Base-by-base conservation (phyloP, 1,139 yeast species). In the Yamadazyma kanchanaburiensis region DNA sequence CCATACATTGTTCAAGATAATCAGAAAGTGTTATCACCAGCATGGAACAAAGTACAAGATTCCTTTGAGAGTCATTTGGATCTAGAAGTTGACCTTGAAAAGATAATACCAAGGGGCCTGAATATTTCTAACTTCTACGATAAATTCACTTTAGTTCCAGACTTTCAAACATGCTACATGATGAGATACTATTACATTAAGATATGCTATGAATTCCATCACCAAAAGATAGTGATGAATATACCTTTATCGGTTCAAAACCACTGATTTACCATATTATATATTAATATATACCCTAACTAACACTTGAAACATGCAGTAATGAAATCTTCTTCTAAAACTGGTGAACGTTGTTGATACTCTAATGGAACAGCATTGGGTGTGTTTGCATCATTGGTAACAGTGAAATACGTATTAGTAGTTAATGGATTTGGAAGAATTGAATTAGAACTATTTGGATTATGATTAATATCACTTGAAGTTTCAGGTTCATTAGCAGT, bases 101-200 rank as follows among this genome's bases (percentile, higher is more conserved):
- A 32, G 4, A 13, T 35, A 3, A 16, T 26, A 9, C 20, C n/a
- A n/a, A n/a, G n/a, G n/a, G n/a, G n/a, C n/a, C n/a, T n/a, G n/a
- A n/a, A n/a, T n/a, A n/a, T n/a, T 7, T 6, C 25, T 5, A 23
- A 26, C 7, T 24, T 44, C 1, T 43, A 34, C 26, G 45, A 49
- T 25, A 23, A 31, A 3, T 52, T 59, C 32, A 54, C 58, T 19
- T 49, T 66, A 16, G 58, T 62, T 3, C 72, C 73, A 1, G 58
- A 55, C 30, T 66, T 66, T 44, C 72, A 66, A 40, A 45, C 53
- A 7, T 66, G 72, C 36, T 47, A 53, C 30, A 33, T 64, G 39
- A 49, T 59, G 1, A 43, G 73, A 29, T 31, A 63, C 11, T 66
- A 66, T 39, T 63, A 60, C 37, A 37, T 64, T 23, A 54, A 55